These are phyloP conservation scores for Vaccinium vitisidaea DNA, from an alignment of 148 eudicot species.

Conservation along the genomic window DNA sequence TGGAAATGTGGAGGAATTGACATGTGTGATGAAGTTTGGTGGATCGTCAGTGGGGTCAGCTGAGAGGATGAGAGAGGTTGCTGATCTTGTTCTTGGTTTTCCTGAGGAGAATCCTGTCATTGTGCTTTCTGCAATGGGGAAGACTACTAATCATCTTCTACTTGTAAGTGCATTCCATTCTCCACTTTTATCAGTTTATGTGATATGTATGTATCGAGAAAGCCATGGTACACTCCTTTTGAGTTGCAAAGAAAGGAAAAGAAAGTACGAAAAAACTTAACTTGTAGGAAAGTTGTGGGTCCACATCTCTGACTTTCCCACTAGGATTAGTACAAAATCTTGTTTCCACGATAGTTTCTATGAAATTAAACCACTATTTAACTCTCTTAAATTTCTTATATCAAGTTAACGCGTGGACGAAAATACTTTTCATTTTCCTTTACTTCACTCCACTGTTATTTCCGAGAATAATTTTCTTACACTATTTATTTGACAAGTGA, in stretches of 20 bases:
- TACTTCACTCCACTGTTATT: not conserved
- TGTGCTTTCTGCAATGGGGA: constrained; percentile 68
- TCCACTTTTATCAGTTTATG: not conserved
- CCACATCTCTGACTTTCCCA: not conserved
- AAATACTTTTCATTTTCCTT: not conserved
- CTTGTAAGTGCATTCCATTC: constrained; percentile 22
- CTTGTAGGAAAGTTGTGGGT: not conserved
- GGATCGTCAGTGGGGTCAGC: constrained; percentile 51
- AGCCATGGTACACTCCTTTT: not conserved
- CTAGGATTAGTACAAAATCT: not conserved
- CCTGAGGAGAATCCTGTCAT: constrained; percentile 49
- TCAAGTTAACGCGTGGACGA: not conserved
- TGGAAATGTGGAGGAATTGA: constrained; percentile 21
- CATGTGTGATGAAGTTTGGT: constrained; percentile 56
- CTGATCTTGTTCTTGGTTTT: constrained; percentile 42
- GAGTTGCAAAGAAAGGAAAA: not conserved
- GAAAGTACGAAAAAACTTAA: not conserved
- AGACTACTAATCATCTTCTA: constrained; percentile 54
- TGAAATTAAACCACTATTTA: too few species aligned
- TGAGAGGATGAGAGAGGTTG: constrained; percentile 51
- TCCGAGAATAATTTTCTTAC: not conserved
- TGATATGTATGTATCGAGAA: too few species aligned
- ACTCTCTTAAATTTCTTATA: not conserved
- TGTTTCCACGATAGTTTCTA: too few species aligned
- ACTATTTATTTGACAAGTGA: not conserved